Conservation (phyloP, 176 grass and related monocot genomes). For the Bothriochloa decipiens region DNA sequence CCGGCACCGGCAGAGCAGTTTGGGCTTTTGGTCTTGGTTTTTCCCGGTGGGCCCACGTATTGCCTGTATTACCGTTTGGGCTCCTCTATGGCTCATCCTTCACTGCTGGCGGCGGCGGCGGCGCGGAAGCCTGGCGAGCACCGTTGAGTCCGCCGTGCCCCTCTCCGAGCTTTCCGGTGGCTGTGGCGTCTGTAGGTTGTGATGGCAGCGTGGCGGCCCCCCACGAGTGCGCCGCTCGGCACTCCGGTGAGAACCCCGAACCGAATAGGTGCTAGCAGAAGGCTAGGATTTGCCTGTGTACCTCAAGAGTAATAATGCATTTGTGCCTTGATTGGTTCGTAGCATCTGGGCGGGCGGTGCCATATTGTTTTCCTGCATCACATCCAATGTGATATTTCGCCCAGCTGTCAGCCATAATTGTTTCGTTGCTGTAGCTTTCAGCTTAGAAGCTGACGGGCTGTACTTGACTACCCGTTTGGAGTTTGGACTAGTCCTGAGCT, state of each 20-base stretch:
- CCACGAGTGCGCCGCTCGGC: background rate
- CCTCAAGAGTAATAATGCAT: too few species aligned
- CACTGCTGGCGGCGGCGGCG: background rate
- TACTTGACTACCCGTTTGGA: too few species aligned
- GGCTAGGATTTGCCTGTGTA: too few species aligned
- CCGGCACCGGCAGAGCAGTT: too few species aligned
- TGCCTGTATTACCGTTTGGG: background rate
- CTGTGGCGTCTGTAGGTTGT: background rate
- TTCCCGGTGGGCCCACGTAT: background rate
- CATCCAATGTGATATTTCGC: too few species aligned
- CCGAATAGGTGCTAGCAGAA: background rate
- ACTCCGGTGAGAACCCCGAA: constrained; percentile 7
- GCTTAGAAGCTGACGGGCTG: too few species aligned
- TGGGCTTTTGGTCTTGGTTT: too few species aligned
- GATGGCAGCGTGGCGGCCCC: background rate
- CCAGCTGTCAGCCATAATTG: too few species aligned
- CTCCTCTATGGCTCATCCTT: background rate
- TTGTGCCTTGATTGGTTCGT: too few species aligned
- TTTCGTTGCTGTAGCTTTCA: background rate
- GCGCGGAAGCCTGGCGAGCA: background rate
- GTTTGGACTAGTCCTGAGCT: too few species aligned
- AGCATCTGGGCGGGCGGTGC: too few species aligned
- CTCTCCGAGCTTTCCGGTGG: background rate
- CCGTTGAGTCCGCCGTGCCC: background rate
- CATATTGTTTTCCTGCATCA: too few species aligned